A percentile compares a stretch with the other conserved stretches of the same genome.
These are phyloP conservation scores for Cyberlindnera petersonii DNA, from an alignment of 805 yeast genomes.

Conservation along the genomic window DNA sequence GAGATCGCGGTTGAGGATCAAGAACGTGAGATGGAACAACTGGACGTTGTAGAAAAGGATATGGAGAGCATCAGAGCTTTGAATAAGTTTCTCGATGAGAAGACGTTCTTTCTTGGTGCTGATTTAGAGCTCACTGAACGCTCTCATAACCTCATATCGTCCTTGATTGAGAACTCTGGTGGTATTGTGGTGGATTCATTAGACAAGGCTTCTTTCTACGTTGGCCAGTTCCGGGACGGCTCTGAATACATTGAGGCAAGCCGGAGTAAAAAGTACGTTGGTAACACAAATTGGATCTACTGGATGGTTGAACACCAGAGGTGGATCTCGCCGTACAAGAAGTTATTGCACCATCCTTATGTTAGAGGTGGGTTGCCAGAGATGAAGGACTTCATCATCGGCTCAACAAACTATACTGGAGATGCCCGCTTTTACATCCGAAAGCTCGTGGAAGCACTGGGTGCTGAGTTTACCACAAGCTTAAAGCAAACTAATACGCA, in stretches of 20 bases:
- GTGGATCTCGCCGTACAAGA: conserved; percentile 52
- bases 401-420: conserved; percentile 81
- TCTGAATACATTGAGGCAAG: conserved; percentile 47
- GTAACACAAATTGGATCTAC: conserved; percentile 74
- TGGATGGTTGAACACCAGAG: conserved; percentile 52
- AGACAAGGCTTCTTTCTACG: conserved; percentile 41
- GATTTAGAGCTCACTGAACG: conserved; percentile 55
- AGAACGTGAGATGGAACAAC: conserved; percentile 9
- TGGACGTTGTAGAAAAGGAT: conserved; percentile 13
- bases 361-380: conserved; percentile 45
- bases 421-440: conserved; percentile 75
- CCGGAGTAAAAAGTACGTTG: conserved; percentile 42
- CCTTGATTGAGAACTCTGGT: conserved; percentile 48
- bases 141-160: conserved; percentile 36
- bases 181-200: conserved; percentile 41
- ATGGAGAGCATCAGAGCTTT: conserved; percentile 10
- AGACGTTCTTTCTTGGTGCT: conserved; percentile 45
- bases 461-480: conserved; percentile 71
- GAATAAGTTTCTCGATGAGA: conserved; percentile 37
- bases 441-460: conserved; percentile 57
- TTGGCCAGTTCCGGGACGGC: conserved; percentile 64
- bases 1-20: conserved; percentile 12
- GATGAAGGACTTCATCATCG: conserved; percentile 51
- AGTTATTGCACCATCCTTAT: conserved; percentile 69
- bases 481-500: conserved; percentile 65